Percentiles rank a stretch among this genome's conserved stretches.
Conservation (phyloP, 2,329 filamentous ascomycete species). For the Waltergamsia citrina region DNA sequence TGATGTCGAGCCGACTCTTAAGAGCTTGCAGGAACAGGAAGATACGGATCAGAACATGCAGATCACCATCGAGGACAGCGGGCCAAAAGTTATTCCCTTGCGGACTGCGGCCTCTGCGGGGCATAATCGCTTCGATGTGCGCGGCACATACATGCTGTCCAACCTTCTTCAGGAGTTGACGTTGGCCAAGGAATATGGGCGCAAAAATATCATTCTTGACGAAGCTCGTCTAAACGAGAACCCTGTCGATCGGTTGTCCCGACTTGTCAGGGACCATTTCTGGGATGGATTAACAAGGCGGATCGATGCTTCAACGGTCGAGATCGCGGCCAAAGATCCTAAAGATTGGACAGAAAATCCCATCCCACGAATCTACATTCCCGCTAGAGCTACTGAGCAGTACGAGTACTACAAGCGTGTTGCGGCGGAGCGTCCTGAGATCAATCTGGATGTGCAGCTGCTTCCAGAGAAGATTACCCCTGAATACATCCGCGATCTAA, state of each 20-base stretch:
- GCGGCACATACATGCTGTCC: conserved; percentile 94
- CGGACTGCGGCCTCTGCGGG: conserved; percentile 81
- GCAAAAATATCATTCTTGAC: conserved; percentile 83
- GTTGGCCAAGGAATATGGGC: conserved; percentile 81
- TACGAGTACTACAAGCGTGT: conserved; percentile 80
- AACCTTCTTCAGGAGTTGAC: conserved; percentile 93
- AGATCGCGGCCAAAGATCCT: conserved; percentile 76
- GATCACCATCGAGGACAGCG: conserved; percentile 93
- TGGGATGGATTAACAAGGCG: conserved; percentile 86
- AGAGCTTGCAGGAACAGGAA: conserved; percentile 72
- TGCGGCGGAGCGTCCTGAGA: conserved; percentile 68
- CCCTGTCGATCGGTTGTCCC: conserved; percentile 77
- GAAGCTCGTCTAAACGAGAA: conserved; percentile 91
- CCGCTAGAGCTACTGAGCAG: conserved; percentile 75
- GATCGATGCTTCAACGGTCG: conserved; percentile 83
- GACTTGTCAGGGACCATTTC: conserved; percentile 82
- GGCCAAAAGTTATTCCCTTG: conserved; percentile 81
- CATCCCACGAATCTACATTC: conserved; percentile 85
- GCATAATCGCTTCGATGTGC: conserved; percentile 79
- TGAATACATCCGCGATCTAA: conserved; percentile 73
- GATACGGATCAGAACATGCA: conserved; percentile 93
- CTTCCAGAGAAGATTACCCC: conserved; percentile 71
- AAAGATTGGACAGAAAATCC: conserved; percentile 94
- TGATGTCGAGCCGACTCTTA: conserved; percentile 74
- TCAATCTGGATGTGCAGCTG: conserved; percentile 77